Evolutionary conservation across 2,329 filamentous ascomycete genomes (phyloP).

Genomic region (Xylariomycetidae sp.): DNA sequence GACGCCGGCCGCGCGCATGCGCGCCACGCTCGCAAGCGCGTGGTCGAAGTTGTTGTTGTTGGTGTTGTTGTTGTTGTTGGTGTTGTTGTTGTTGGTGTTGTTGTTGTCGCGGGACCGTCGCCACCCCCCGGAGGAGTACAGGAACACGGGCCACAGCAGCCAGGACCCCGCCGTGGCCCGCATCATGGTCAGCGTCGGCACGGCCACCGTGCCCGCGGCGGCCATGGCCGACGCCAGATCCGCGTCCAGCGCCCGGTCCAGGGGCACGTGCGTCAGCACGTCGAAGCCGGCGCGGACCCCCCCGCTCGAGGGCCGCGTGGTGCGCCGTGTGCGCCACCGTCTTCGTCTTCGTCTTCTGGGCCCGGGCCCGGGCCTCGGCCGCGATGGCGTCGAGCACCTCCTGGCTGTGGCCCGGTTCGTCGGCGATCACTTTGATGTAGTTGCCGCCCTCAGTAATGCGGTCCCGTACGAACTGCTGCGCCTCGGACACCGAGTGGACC

Average conservation of each 20-base stretch:
- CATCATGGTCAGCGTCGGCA: constrained; percentile 24
- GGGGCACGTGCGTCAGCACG: constrained; percentile 23
- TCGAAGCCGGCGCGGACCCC: constrained; percentile 24
- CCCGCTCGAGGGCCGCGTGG: constrained; percentile 17
- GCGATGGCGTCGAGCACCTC: constrained; percentile 18
- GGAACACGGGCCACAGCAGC: constrained; percentile 13
- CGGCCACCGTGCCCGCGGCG: constrained; percentile 14
- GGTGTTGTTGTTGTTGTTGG: too few relatives aligned
- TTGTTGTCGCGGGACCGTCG: too few relatives aligned
- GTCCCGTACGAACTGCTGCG: constrained; percentile 12
- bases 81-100: too few relatives aligned
- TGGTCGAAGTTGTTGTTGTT: too few relatives aligned
- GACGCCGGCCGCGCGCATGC: constrained; percentile 22
- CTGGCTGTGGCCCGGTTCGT: constrained; percentile 17
- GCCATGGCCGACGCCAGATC: constrained; percentile 12
- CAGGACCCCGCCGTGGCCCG: constrained; percentile 14
- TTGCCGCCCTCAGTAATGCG: constrained; percentile 17
- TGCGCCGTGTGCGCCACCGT: constrained; percentile 23
- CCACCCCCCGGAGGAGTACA: too few relatives aligned
- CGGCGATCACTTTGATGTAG: constrained; percentile 25
- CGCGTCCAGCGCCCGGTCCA: constrained; percentile 20
- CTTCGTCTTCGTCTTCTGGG: constrained; percentile 17
- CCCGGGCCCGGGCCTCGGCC: constrained; percentile 10
- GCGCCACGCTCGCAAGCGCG: constrained; percentile 19
- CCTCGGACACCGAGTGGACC: constrained; percentile 12